A percentile compares a stretch with the other conserved stretches of the same genome.
phyloP scores from a whole-genome alignment of 129 eudicot species.

The Flaveria trinervia region DNA sequence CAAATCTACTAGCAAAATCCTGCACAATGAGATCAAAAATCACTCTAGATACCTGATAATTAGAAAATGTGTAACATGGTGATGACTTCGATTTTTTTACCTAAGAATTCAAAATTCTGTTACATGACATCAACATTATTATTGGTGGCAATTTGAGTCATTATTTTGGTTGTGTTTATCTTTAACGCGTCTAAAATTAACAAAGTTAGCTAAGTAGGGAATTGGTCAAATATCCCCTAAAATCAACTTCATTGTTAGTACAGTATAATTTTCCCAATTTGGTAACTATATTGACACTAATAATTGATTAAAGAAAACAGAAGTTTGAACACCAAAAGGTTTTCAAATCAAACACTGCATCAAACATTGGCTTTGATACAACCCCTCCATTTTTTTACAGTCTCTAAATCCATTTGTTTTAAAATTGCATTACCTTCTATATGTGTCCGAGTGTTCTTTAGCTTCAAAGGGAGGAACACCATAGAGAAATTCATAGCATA shows the following conservation, averaged over 20 bases:
- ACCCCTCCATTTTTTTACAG: neutral
- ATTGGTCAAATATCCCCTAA: neutral
- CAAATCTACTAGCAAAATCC: constrained; percentile 70
- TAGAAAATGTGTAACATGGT: neutral
- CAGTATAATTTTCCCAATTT: neutral
- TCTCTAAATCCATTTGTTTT: neutral
- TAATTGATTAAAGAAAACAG: neutral
- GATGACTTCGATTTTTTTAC: neutral
- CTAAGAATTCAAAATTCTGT: no score
- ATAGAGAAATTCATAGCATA: constrained; percentile 89
- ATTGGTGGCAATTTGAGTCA: no score
- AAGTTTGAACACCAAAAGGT: neutral
- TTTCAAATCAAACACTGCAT: neutral
- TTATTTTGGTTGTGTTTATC: neutral
- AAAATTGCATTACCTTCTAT: constrained; percentile 57
- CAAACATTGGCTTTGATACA: neutral
- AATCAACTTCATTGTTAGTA: neutral
- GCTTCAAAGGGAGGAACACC: constrained; percentile 97
- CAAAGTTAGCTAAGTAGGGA: neutral
- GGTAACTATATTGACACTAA: neutral
- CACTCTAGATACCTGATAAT: neutral
- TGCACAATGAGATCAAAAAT: constrained; percentile 21
- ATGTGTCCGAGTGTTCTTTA: constrained; percentile 92
- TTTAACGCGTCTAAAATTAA: neutral
- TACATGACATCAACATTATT: no score